Base-by-base conservation (phyloP, 2,329 filamentous ascomycete species). In the Ustulina deusta region DNA sequence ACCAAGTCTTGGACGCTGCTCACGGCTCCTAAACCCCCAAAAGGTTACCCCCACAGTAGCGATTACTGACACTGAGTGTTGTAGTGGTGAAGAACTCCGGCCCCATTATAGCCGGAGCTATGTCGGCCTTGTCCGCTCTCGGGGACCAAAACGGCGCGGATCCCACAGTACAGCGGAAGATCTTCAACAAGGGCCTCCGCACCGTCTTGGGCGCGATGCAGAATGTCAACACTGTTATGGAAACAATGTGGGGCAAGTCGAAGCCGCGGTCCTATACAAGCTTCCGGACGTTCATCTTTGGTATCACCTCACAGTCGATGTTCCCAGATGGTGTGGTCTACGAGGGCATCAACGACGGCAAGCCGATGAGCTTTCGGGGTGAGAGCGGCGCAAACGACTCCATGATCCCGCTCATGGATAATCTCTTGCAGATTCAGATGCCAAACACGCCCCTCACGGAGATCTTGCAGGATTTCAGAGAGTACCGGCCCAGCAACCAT, bases 261-360 rank as follows among this genome's bases (percentile, higher is more conserved):
- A 92, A 92, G 74, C 94, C 94, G 2, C 86, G 87, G 20, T 89
- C 93, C 72, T 97, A 97, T 82, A 93, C 92, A 66, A 91, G 88
- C 73, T 97, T 97, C 87, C 91, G 94, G 46, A 97, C 95, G 11
- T 97, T 97, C 84, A 97, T 97, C 82, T 97, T 97, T 77, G 95
- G 95, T 74, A 97, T 97, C 80, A 97, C 93, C 1, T 91, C 89
- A 55, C 94, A 97, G 81, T 91, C 89, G 75, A 97, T 97, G 94
- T 97, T 97, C 80, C 94, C 94, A 9, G 84, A 94, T 70, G 95
- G 95, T 9, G 95, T 97, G 7, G 81, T 97, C 54, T 97, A 97
- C 79, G 91, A 97, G 78, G 94, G 93, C 9, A 87, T 95, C 68
- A 90, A 90, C 71, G 89, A 91, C 67, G 80, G 81, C 68, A 78